Base-by-base conservation (phyloP, 192 early-diverging fungal species). In the Linnemannia elongata region DNA sequence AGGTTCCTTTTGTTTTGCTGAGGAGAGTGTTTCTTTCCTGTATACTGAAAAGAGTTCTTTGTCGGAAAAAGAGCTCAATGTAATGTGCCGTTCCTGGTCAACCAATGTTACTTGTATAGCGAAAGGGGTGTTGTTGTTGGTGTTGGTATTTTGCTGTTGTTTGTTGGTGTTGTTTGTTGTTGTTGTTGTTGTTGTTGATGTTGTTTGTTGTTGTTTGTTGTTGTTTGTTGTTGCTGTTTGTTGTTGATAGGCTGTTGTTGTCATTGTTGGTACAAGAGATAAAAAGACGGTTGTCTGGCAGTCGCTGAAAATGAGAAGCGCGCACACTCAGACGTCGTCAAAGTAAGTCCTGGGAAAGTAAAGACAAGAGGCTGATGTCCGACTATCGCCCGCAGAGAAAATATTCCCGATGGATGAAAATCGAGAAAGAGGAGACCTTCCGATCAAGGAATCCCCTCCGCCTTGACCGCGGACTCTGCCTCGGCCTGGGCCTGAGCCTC, bases 61-160 rank as follows among this genome's bases (percentile, higher is more conserved):
- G 73, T 74, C 47, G 73, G 47, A 35, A 74, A 74, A 49, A 33
- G 60, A 42, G 39, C 22, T 36, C 35, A 38, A n/a, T 41, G 4
- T 54, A 45, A 24, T n/a, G 6, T 57, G 69, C 78, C 45, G 78
- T 79, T 79, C 78, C 78, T 79, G 47, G 60, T 71, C 78, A 79
- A 79, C 78, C 78, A 57, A 49, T 57, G 41, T 45, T 33, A 68
- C 36, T 66, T 66, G 60, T 33, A 66, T 66, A 66, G 60, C 27
- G 13, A 66, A 18, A 15, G 39, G 60, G 57, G 24, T 41, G 38
- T 41, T 12, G 47, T 69, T 47, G 68, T 49, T 78, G 60, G 3
- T 78, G 27, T 52, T 69, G 76, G 35, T 77, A 15, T 44, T 47
- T 44, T 74, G 66, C 18, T 69, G 66, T 69, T 69, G 47, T 39